Evolutionary conservation across 139 green algal genomes (phyloP).

Genomic region (Tetradesmus lagerheimii): DNA sequence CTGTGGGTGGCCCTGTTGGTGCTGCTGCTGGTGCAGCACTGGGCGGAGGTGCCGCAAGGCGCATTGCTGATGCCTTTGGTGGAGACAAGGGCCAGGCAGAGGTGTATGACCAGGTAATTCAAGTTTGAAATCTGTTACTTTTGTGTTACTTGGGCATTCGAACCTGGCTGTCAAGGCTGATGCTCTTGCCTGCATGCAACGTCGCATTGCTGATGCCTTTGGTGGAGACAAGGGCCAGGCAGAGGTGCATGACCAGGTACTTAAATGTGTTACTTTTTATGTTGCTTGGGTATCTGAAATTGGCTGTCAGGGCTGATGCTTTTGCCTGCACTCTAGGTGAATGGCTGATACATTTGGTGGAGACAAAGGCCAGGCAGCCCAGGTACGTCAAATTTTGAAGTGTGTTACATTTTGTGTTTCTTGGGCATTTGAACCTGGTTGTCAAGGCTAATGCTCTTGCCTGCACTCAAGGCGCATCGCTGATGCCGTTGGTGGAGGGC

Average conservation of each 20-base stretch:
- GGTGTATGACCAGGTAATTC: conserved; percentile 19
- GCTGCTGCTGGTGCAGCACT: conserved; percentile 42
- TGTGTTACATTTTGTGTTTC: too few relatives aligned
- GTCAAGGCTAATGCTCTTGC: too few relatives aligned
- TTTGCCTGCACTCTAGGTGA: too few relatives aligned
- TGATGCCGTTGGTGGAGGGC: background rate
- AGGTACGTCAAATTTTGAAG: too few relatives aligned
- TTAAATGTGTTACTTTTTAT: too few relatives aligned
- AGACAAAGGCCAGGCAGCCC: background rate
- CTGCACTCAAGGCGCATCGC: background rate
- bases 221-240: background rate
- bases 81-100: background rate
- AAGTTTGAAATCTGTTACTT: background rate
- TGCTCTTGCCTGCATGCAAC: too few relatives aligned
- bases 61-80: background rate
- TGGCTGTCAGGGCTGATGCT: background rate
- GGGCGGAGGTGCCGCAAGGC: background rate
- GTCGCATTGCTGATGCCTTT: background rate
- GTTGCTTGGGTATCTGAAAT: background rate
- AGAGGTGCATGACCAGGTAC: conserved; percentile 15
- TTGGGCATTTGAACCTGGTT: too few relatives aligned
- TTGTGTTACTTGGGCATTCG: background rate
- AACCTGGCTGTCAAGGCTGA: background rate
- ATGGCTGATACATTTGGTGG: background rate
- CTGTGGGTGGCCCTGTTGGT: background rate